Base-by-base conservation (phyloP, 768 basidiomycete species). In the Auriscalpium orientale region DNA sequence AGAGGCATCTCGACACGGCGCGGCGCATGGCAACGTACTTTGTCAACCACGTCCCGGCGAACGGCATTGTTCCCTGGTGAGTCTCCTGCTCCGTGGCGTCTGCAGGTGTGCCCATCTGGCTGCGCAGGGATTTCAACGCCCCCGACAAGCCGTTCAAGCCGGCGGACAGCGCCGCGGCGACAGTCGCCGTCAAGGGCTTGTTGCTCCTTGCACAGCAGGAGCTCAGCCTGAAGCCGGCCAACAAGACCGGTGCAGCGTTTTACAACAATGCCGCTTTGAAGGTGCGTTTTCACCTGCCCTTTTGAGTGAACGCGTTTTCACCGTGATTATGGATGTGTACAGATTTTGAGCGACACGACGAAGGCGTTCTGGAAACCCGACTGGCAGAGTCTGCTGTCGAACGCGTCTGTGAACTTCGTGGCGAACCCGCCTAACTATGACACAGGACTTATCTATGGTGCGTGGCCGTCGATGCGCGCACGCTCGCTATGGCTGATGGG, bases 141-240 rank as follows among this genome's bases (percentile, higher is more conserved):
- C 86, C 85, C 0, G 64, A 77, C 40, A 66, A 66, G 8, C 83
- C 82, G 2, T 76, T 79, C 16, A 75, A 79, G 12, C 80, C 82
- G 1, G 84, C 85, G 0, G 87, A 89, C 68, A 84, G 82, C 1
- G 86, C 85, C 15, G 85, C 87, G 5, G 82, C 85, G 9, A 82
- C 78, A 38, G 79, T 87, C 58, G 83, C 78, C 0, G 78, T 79
- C 3, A 81, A 74, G 35, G 86, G 76, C 1, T 72, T 89, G 45
- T 67, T 89, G 38, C 69, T 85, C 11, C 74, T 89, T 8, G 74
- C 84, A 8, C 62, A 70, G 38, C 69, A 72, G 49, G 75, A 61
- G 65, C 70, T 56, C 56, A 74, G 62, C 71, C 58, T 71, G 8
- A 21, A 68, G 3, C 66, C 69, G 10, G 52, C 61, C 20, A 64